Percentiles rank a stretch among this genome's conserved stretches.
Conservation (phyloP, 495 filamentous ascomycete genomes). For the Aspergillus coremiiformis region DNA sequence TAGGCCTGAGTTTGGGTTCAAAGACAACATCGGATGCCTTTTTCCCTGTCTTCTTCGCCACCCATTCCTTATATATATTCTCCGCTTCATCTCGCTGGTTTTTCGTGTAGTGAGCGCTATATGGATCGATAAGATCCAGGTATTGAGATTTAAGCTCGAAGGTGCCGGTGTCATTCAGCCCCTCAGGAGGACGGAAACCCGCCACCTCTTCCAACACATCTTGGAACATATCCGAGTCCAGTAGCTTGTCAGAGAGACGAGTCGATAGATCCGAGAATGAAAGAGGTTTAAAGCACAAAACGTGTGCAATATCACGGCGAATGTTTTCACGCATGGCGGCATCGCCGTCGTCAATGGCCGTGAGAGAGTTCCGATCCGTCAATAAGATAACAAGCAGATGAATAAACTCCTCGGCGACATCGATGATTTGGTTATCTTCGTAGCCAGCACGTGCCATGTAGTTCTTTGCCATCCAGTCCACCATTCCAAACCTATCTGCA, state of each 20-base stretch:
- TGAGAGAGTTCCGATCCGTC: conserved; percentile 77
- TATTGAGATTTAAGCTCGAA: conserved; percentile 86
- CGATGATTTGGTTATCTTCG: conserved; percentile 79
- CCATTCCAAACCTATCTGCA: conserved; percentile 83
- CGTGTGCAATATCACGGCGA: conserved; percentile 83
- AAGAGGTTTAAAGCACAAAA: conserved; percentile 90
- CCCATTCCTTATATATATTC: conserved; percentile 72
- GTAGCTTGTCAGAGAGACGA: conserved; percentile 52
- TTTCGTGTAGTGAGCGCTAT: conserved; percentile 88
- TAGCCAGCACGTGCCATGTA: conserved; percentile 63
- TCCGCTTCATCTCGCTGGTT: conserved; percentile 97
- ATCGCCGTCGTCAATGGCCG: conserved; percentile 59
- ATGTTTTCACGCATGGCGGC: conserved; percentile 62
- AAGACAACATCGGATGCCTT: conserved; percentile 79
- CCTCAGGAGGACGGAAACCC: conserved; percentile 81
- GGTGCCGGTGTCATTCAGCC: conserved; percentile 82
- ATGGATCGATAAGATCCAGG: conserved; percentile 83
- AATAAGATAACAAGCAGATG: conserved; percentile 86
- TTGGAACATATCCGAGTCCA: conserved; percentile 69
- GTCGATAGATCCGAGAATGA: conserved; percentile 83
- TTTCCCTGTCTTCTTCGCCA: conserved; percentile 82
- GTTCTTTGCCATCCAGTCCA: conserved; percentile 78
- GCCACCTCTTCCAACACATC: conserved; percentile 88
- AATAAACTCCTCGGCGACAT: conserved; percentile 92
- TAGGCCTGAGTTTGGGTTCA: conserved; percentile 77